Evolutionary conservation across 2,329 filamentous ascomycete species (phyloP).

Genomic region (Cercospora canescens): DNA sequence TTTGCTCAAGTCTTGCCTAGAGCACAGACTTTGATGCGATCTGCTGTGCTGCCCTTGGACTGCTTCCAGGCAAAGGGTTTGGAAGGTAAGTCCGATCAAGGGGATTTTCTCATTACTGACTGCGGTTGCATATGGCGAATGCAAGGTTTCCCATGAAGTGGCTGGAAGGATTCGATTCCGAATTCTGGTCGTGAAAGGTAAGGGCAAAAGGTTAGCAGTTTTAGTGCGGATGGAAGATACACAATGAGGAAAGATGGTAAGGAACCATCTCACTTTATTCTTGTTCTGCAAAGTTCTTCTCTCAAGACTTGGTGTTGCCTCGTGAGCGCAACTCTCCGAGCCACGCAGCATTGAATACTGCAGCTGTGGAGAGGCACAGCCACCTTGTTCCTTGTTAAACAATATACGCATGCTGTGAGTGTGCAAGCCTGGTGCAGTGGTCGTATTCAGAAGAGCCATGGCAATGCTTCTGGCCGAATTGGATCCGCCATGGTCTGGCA

Average conservation of each 20-base stretch:
- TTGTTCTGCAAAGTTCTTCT: too few species aligned
- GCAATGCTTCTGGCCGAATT: too few species aligned
- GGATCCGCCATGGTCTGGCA: not conserved
- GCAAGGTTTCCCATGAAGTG: not conserved
- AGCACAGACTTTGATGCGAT: not conserved
- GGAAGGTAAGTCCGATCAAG: constrained; percentile 5
- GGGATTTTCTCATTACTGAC: not conserved
- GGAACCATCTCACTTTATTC: too few species aligned
- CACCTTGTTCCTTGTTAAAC: too few species aligned
- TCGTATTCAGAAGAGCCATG: too few species aligned
- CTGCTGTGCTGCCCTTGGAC: not conserved
- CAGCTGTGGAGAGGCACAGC: too few species aligned
- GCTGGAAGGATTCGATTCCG: constrained; percentile 10
- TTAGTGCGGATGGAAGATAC: not conserved
- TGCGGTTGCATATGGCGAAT: not conserved
- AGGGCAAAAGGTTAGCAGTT: not conserved
- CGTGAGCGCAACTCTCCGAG: too few species aligned
- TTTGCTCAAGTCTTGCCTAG: not conserved
- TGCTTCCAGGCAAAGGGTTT: not conserved
- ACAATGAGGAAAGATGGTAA: not conserved
- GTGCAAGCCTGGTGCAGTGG: too few species aligned
- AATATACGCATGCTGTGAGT: too few species aligned
- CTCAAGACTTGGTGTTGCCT: too few species aligned
- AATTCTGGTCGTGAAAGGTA: not conserved
- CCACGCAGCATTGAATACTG: too few species aligned